A percentile compares a stretch with the other conserved stretches of the same genome.
Evolutionary conservation across 2,329 filamentous ascomycete genomes (phyloP).

Genomic region (Graphilbum fragrans): DNA sequence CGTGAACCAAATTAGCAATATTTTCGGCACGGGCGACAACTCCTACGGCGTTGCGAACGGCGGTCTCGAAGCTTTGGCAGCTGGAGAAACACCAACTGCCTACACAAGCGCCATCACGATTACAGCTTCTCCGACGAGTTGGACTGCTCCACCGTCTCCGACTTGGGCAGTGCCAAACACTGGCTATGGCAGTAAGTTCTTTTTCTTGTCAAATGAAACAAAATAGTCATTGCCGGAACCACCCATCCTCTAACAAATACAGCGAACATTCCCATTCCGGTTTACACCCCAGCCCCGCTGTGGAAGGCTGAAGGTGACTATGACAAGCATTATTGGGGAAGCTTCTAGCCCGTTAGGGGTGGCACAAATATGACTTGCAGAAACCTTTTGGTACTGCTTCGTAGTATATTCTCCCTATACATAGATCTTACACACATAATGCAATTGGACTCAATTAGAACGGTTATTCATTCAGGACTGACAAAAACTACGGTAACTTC

Average conservation of each 20-base stretch:
- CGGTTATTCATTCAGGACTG: no score
- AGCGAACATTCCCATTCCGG: slow-evolving; percentile 17
- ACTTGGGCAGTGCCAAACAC: slow-evolving; percentile 18
- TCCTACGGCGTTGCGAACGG: slow-evolving; percentile 13
- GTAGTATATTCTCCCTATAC: no score
- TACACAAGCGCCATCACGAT: slow-evolving; percentile 19
- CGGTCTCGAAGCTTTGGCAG: slow-evolving; percentile 2
- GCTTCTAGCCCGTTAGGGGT: slow-evolving; percentile 10
- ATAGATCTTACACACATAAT: no score
- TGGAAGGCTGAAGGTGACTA: slow-evolving; percentile 19
- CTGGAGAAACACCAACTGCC: slow-evolving; percentile 8
- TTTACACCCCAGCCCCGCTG: slow-evolving; percentile 18
- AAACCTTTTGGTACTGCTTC: no score
- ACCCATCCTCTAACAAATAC: not conserved
- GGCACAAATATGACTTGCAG: no score
- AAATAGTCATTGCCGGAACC: not conserved
- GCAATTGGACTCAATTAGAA: no score
- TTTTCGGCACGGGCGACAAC: slow-evolving; percentile 20
- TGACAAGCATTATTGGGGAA: slow-evolving; percentile 18
- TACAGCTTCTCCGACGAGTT: slow-evolving; percentile 18
- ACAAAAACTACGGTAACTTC: no score
- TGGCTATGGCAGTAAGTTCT: slow-evolving; percentile 18
- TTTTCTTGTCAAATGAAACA: not conserved
- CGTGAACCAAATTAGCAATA: slow-evolving; percentile 20
- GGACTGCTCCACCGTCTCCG: slow-evolving; percentile 14